phyloP scores from a whole-genome alignment of 2,329 filamentous ascomycete genomes.

The Fusarium sp. region DNA sequence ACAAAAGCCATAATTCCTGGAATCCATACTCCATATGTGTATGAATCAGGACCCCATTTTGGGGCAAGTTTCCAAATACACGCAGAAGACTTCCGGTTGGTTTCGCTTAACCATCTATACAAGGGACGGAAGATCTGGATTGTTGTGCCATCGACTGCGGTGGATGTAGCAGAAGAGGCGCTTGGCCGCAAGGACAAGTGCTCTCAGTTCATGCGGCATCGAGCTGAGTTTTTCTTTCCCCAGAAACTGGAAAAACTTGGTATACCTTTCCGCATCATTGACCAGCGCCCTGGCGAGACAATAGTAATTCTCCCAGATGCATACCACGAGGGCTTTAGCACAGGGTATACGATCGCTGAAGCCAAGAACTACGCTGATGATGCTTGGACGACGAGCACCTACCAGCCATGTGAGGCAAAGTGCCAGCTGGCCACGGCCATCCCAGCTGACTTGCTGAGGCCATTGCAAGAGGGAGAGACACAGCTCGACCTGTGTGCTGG shows the following conservation, averaged over 20 bases:
- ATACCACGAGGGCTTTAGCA: conserved; percentile 53
- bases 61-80: conserved; percentile 52
- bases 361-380: conserved; percentile 52
- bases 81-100: conserved; percentile 51
- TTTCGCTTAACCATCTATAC: conserved; percentile 51
- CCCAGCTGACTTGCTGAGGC: conserved; percentile 46
- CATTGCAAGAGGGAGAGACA: conserved; percentile 44
- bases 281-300: conserved; percentile 51
- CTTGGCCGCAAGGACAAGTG: conserved; percentile 46
- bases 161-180: conserved; percentile 46
- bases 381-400: conserved; percentile 47
- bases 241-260: conserved; percentile 50
- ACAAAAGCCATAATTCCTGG: conserved; percentile 51
- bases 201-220: conserved; percentile 53
- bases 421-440: conserved; percentile 49
- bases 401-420: conserved; percentile 46
- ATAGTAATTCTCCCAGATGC: conserved; percentile 52
- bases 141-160: conserved; percentile 48
- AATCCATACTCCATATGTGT: conserved; percentile 52
- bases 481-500: conserved; percentile 47
- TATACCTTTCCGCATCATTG: conserved; percentile 49
- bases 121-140: conserved; percentile 53
- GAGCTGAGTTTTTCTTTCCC: conserved; percentile 52
- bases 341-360: conserved; percentile 52
- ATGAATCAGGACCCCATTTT: conserved; percentile 50